Evolutionary conservation across 306 rosid genomes (phyloP).

Genomic region (Phaseolus lunatus): DNA sequence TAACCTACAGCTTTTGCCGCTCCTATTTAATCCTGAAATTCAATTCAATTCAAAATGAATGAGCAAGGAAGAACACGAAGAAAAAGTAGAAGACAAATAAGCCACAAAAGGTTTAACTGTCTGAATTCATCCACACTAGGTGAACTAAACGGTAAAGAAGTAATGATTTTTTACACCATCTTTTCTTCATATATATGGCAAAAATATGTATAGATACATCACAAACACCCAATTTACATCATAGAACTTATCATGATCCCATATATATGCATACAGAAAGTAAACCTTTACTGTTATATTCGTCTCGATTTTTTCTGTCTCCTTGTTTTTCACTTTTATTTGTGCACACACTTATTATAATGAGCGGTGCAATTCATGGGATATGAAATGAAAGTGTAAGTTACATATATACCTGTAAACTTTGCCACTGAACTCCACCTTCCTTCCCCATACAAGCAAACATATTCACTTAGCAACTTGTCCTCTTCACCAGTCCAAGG

Average conservation of each 20-base stretch:
- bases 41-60: background rate
- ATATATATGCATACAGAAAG: no score
- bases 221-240: no score
- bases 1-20: slow-evolving; percentile 81
- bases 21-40: slow-evolving; percentile 68
- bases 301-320: no score
- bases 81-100: background rate
- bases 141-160: no score
- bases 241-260: no score
- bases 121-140: no score
- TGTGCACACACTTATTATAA: background rate
- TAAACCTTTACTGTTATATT: background rate
- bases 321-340: background rate
- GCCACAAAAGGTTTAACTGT: no score
- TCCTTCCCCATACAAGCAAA: slow-evolving; percentile 63
- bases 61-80: no score
- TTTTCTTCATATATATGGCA: background rate
- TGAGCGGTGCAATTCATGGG: background rate
- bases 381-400: background rate
- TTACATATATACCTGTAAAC: slow-evolving; percentile 50
- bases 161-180: background rate
- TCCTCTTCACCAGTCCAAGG: slow-evolving; percentile 87
- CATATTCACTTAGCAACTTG: slow-evolving; percentile 60
- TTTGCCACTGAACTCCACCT: slow-evolving; percentile 69
- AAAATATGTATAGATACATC: no score